Conservation (phyloP, 139 green algal species). For the Chlorella ohadii region DNA sequence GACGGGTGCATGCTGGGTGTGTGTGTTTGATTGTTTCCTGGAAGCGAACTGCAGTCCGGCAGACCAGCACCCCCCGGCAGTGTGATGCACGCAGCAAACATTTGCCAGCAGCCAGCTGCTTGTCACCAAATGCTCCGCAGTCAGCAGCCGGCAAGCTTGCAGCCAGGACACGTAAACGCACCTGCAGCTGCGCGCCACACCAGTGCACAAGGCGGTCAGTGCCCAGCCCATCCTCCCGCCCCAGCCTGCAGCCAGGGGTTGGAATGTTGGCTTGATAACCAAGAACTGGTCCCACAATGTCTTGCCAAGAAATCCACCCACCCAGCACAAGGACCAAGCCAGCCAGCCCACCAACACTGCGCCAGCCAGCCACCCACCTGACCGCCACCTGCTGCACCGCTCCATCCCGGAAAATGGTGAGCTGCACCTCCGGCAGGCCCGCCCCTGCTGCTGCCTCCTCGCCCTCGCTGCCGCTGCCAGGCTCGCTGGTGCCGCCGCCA, state of each 20-base stretch:
- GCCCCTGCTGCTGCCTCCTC: not conserved
- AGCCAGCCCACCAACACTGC: too few relatives aligned
- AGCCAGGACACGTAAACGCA: not conserved
- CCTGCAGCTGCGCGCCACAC: slow-evolving; percentile 87
- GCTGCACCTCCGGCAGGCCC: slow-evolving; percentile 33
- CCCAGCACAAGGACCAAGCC: too few relatives aligned
- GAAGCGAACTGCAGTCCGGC: too few relatives aligned
- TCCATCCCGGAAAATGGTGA: slow-evolving; percentile 52
- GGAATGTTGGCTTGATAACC: too few relatives aligned
- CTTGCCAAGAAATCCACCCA: too few relatives aligned
- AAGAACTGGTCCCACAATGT: too few relatives aligned
- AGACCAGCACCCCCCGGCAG: too few relatives aligned
- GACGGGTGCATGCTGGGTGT: too few relatives aligned
- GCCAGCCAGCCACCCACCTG: not conserved
- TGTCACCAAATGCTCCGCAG: too few relatives aligned
- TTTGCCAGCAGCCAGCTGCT: too few relatives aligned
- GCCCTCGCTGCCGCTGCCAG: not conserved
- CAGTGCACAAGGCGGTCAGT: slow-evolving; percentile 88
- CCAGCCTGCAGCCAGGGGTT: slow-evolving; percentile 31
- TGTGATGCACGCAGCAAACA: too few relatives aligned
- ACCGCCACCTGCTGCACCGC: slow-evolving; percentile 22
- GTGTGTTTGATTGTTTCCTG: too few relatives aligned
- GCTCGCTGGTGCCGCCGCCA: not conserved
- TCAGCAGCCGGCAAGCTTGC: not conserved
- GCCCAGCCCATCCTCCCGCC: slow-evolving; percentile 78